These are phyloP conservation scores for Thalassiosira profunda DNA, from an alignment of 108 stramenopile species.

Conservation along the genomic window DNA sequence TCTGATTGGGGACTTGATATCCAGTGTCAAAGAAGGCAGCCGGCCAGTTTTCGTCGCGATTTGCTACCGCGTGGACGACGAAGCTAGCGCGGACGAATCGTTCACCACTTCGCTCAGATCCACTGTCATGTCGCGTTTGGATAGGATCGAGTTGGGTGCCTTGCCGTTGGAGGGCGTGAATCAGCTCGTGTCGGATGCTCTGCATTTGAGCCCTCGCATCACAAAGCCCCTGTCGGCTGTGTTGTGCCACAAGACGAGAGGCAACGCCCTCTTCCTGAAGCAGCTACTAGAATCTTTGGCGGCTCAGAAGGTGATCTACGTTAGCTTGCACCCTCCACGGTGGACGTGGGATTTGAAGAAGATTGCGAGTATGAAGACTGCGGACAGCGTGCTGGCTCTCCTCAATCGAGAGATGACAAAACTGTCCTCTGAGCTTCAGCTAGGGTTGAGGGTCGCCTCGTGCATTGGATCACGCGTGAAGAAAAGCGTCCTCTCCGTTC, in stretches of 20 bases:
- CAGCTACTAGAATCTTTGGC: conserved; percentile 1
- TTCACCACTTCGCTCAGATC: conserved; percentile 1
- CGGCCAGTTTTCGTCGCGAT: conserved; percentile 6
- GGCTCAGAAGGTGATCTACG: conserved; percentile 14
- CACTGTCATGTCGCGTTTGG: conserved; percentile 4
- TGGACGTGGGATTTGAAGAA: conserved; percentile 34
- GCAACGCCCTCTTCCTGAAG: conserved; percentile 18
- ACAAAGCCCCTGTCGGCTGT: conserved; percentile 31
- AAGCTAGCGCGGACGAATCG: not conserved
- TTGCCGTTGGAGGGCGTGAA: conserved; percentile 21
- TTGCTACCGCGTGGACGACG: conserved; percentile 33
- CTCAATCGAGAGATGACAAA: conserved; percentile 11
- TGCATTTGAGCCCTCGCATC: conserved; percentile 25
- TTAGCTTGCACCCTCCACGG: conserved; percentile 2
- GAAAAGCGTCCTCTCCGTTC: not conserved
- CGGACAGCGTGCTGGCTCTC: conserved; percentile 19
- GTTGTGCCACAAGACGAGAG: conserved; percentile 9
- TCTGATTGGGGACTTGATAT: conserved; percentile 13
- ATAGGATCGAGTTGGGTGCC: conserved; percentile 11
- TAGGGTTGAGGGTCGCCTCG: conserved; percentile 21
- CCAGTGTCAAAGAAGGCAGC: conserved; percentile 3
- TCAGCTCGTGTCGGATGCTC: conserved; percentile 16
- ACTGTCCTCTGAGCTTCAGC: conserved; percentile 9
- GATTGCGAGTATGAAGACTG: conserved; percentile 19
- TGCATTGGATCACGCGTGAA: conserved; percentile 30